Evolutionary conservation across 495 filamentous ascomycete genomes (phyloP).

Genomic region (Aspergillus nanangensis): DNA sequence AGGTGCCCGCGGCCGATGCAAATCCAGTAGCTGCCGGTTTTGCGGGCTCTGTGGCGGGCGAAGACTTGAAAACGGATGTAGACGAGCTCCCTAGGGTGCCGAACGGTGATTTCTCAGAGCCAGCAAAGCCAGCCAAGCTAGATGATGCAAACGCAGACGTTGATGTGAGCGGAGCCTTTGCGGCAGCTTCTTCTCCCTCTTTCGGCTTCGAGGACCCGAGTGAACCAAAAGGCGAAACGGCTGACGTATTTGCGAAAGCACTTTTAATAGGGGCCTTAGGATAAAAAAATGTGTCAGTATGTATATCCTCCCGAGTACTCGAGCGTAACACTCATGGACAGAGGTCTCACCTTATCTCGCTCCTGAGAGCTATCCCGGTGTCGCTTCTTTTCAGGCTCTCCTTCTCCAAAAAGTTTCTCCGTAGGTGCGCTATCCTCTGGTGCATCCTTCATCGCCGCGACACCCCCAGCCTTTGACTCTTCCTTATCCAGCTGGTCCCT

Average conservation of each 20-base stretch:
- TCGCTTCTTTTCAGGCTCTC: constrained; percentile 43
- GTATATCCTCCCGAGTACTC: no score
- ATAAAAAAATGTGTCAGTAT: background rate
- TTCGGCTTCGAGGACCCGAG: constrained; percentile 25
- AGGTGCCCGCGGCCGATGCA: constrained; percentile 21
- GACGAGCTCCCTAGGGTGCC: constrained; percentile 41
- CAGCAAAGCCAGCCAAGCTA: constrained; percentile 46
- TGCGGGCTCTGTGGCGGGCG: constrained; percentile 10
- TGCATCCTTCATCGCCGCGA: constrained; percentile 15
- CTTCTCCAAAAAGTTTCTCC: constrained; percentile 16
- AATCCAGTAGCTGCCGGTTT: constrained; percentile 29
- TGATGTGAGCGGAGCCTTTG: constrained; percentile 35
- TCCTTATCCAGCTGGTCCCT: constrained; percentile 48
- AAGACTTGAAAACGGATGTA: constrained; percentile 36
- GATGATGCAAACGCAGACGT: constrained; percentile 52
- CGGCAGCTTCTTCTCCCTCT: constrained; percentile 11
- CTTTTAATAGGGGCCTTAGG: constrained; percentile 40
- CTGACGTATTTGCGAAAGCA: constrained; percentile 50
- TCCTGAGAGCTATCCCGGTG: constrained; percentile 43
- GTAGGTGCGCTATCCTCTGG: constrained; percentile 8
- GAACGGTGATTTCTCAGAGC: constrained; percentile 54
- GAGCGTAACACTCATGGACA: no score
- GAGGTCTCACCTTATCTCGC: constrained; percentile 18
- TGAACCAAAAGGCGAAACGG: constrained; percentile 46
- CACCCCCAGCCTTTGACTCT: constrained; percentile 14